Base-by-base conservation (phyloP, 768 basidiomycete genomes). In the Macrolepiota albuminosa region DNA sequence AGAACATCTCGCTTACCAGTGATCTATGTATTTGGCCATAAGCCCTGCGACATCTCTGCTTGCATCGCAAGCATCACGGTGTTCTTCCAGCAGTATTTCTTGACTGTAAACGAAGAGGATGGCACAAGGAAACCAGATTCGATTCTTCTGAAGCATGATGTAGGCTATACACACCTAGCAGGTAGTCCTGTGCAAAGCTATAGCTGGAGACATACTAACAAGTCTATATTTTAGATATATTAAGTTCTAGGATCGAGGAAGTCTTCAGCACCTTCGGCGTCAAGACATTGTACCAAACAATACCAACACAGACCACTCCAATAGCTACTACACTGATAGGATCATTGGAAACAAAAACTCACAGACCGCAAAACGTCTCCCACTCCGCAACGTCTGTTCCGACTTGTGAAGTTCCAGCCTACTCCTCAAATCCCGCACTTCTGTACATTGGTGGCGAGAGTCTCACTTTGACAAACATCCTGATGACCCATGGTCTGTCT, bases 1-100 rank as follows among this genome's bases (percentile, higher is more conserved):
- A 97, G 95, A 64, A 90, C 91, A 11, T 91, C 90, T 26, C 84
- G 94, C 16, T 72, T 98, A 0, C 94, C 95, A 0, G 90, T 95
- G 2, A 82, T 95, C 36, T 98, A 96, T 70, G 85, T 98, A 39
- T 94, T 98, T 68, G 93, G 93, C 0, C 86, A 87, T 65, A 85
- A 86, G 59, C 63, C 73, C 0, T 72, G 97, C 37, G 84, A 93
- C 61, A 70, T 83, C 1, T 71, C 76, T 4, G 69, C 77, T 59
- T 89, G 86, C 61, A 74, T 79, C 10, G 64, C 71, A 13, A 71
- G 75, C 47, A 64, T 90, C 14, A 54, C 73, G 18, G 68, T 70
- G 18, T 63, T 76, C 13, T 67, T 83, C 29, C 63, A 70, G 26
- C 33, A 57, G 5, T 60, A 57, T 18, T 34, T 43, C 18, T 24